Evolutionary conservation across 108 stramenopile species (phyloP), one percentile per base, ranked within the genome.

Genomic region (Nitzschia inconspicua): DNA sequence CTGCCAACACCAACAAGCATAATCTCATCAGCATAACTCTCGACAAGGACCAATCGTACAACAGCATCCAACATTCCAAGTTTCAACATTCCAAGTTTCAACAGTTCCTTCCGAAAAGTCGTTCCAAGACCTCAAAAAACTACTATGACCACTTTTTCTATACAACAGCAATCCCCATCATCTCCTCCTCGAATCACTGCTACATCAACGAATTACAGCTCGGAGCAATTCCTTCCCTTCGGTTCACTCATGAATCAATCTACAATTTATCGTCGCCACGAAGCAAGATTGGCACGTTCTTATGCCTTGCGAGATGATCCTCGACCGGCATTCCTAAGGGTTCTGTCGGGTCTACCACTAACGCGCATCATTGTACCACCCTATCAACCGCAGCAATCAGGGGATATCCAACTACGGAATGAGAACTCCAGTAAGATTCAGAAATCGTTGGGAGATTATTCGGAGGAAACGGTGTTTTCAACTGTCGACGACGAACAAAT

Each of bases 261-360:
- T 7, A 70, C 76, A 4, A 77, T 77, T 24, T 77, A 77, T 50
- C 50, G 52, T 23, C 76, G 69, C 9, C 76, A 77, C 34, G 65
- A 77, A 55, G 65, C 53, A 19, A 52, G 76, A 31, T 22, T 63
- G n/a, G 65, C 47, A 23, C 32, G 47, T 18, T 59, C 63, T 8
- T 37, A 51, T 23, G 52, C 58, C 9, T 32, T 70, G 37, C 44
- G 43, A 22, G 65, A 70, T 19, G 76, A 77, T 49, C 50, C 60
- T 56, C 76, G 76, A 0, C 65, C 65, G 28, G 54, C 69, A 8
- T 26, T 70, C 10, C 18, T 77, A 7, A 64, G 76, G 9, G 76
- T 77, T 2, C 16, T 77, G 34, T 65, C 69, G 9, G 41, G 57
- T 9, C 54, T 77, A 11, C 76, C 76, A 16, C 60, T 58, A 18